Conservation (phyloP, 768 basidiomycete genomes). For the Tricholoma hemisulphureum region DNA sequence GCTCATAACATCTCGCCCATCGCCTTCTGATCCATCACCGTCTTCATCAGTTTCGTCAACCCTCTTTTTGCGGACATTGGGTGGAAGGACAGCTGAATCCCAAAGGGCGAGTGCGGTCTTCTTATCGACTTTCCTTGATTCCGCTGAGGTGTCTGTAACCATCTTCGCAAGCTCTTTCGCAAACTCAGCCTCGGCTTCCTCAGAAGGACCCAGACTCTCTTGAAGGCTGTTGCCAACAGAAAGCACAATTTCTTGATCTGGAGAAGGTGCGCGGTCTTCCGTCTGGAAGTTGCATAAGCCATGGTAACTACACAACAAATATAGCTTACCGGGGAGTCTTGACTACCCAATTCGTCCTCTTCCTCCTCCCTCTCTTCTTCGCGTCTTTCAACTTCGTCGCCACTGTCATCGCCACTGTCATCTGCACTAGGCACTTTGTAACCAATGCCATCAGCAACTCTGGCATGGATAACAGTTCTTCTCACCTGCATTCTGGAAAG, state of each 20-base stretch:
- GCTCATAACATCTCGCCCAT: constrained; percentile 62
- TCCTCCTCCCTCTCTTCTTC: constrained; percentile 55
- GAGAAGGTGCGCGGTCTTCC: constrained; percentile 74
- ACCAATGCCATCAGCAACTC: constrained; percentile 1
- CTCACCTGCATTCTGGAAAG: constrained; percentile 62
- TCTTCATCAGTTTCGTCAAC: constrained; percentile 59
- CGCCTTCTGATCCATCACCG: constrained; percentile 33
- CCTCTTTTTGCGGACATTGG: constrained; percentile 63
- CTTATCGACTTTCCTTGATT: constrained; percentile 84
- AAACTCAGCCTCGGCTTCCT: constrained; percentile 91
- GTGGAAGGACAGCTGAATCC: constrained; percentile 81
- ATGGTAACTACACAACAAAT: neutral
- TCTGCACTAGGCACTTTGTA: constrained; percentile 31
- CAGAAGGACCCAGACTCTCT: constrained; percentile 77
- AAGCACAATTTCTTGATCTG: constrained; percentile 76
- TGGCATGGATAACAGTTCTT: neutral
- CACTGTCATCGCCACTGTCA: constrained; percentile 64
- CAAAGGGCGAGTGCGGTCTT: constrained; percentile 84
- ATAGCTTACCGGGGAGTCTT: constrained; percentile 53
- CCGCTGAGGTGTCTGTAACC: constrained; percentile 82
- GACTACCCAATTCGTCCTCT: constrained; percentile 57
- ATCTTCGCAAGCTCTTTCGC: constrained; percentile 94
- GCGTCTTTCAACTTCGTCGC: constrained; percentile 58
- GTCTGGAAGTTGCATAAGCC: constrained; percentile 32
- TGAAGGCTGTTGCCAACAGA: constrained; percentile 53